A percentile compares a stretch with the other conserved stretches of the same genome.
These are phyloP conservation scores for Westerdykella ornata DNA, from an alignment of 2,329 filamentous ascomycete species.

Conservation along the genomic window DNA sequence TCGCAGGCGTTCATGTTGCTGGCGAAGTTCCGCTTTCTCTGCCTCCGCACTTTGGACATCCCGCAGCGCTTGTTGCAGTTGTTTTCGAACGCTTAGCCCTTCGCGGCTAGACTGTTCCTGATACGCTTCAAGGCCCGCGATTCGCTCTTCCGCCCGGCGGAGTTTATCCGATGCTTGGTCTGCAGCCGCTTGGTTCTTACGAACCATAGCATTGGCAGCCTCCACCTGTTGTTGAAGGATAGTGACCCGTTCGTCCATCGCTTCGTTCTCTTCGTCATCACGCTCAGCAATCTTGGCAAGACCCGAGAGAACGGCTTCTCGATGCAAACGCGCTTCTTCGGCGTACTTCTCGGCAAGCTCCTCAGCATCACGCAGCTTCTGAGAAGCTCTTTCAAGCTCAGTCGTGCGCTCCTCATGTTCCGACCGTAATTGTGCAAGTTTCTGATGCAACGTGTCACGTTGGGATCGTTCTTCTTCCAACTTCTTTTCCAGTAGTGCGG, in stretches of 20 bases:
- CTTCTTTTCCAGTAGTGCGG: conserved; percentile 68
- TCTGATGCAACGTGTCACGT: conserved; percentile 67
- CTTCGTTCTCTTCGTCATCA: conserved; percentile 46
- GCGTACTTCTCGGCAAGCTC: conserved; percentile 83
- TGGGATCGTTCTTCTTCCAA: conserved; percentile 75
- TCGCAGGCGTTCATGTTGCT: conserved; percentile 76
- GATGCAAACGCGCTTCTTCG: conserved; percentile 78
- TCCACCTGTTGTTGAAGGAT: conserved; percentile 76
- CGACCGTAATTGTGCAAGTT: conserved; percentile 66
- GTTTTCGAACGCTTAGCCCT: conserved; percentile 79
- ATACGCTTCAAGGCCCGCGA: conserved; percentile 91
- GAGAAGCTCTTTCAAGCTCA: conserved; percentile 67
- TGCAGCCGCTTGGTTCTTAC: conserved; percentile 82
- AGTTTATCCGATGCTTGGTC: conserved; percentile 82
- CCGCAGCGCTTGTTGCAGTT: conserved; percentile 75
- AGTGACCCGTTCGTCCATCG: conserved; percentile 58
- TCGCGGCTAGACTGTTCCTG: conserved; percentile 96
- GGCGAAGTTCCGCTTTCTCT: conserved; percentile 73
- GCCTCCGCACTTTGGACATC: conserved; percentile 78
- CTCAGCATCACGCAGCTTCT: conserved; percentile 76
- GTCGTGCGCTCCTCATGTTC: conserved; percentile 75
- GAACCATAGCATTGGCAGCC: conserved; percentile 70
- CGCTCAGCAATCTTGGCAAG: conserved; percentile 64
- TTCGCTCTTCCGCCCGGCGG: conserved; percentile 87
- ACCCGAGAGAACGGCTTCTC: conserved; percentile 72